These are phyloP conservation scores for Pezicula neosporulosa DNA, from an alignment of 2,329 filamentous ascomycete genomes.

Conservation along the genomic window DNA sequence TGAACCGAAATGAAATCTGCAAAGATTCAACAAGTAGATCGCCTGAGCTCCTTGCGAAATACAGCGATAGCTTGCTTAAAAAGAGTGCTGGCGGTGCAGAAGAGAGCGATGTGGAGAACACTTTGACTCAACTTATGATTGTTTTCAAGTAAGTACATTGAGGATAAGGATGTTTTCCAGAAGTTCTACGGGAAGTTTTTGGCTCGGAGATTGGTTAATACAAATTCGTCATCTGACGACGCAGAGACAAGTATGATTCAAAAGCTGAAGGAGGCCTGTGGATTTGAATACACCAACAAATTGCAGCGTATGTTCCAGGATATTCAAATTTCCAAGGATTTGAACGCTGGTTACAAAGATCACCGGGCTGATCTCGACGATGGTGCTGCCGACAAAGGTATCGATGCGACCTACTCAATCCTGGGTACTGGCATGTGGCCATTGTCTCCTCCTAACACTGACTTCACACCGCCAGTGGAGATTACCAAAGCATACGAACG, in stretches of 20 bases:
- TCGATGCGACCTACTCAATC: conserved; percentile 87
- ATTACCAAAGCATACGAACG: conserved; percentile 86
- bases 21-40: conserved; percentile 91
- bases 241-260: conserved; percentile 99
- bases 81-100: conserved; percentile 92
- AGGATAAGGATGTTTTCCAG: conserved; percentile 99
- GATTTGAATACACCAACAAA: conserved; percentile 99
- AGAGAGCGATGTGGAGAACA: conserved; percentile 87
- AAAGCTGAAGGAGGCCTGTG: conserved; percentile 97
- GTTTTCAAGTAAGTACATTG: conserved; percentile 99
- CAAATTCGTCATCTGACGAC: conserved; percentile 93
- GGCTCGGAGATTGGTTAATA: conserved; percentile 89
- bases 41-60: conserved; percentile 91
- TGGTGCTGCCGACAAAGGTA: conserved; percentile 61
- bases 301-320: conserved; percentile 99
- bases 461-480: conserved; percentile 82
- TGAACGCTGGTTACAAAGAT: conserved; percentile 85
- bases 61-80: conserved; percentile 87
- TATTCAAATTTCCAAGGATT: conserved; percentile 97
- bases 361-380: conserved; percentile 64
- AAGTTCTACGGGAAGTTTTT: conserved; percentile 99
- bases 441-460: conserved; percentile 78
- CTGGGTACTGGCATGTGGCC: conserved; percentile 98
- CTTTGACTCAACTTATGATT: conserved; percentile 92
- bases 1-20: conserved; percentile 96